Evolutionary conservation across 371 early-diverging fungal genomes (phyloP).

Genomic region (Mucor lusitanicus): DNA sequence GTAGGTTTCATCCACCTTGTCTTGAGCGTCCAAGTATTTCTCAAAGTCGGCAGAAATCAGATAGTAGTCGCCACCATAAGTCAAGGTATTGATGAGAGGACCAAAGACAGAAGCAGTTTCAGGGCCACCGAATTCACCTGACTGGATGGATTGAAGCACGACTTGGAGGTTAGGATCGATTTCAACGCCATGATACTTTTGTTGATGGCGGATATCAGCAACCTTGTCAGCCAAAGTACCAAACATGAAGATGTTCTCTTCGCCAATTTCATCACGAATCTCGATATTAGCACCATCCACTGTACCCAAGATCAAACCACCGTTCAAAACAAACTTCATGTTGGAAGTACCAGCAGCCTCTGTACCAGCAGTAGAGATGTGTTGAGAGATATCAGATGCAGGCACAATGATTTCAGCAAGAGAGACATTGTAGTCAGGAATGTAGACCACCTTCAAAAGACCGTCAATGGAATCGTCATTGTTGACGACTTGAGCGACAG

Average conservation of each 20-base stretch:
- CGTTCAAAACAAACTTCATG: constrained; percentile 97
- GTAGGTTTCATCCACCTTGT: constrained; percentile 75
- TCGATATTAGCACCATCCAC: constrained; percentile 94
- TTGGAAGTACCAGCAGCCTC: constrained; percentile 97
- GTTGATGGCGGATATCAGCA: constrained; percentile 85
- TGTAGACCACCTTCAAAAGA: constrained; percentile 87
- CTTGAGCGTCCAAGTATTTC: constrained; percentile 78
- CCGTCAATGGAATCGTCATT: constrained; percentile 73
- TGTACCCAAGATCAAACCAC: constrained; percentile 89
- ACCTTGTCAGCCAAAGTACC: constrained; percentile 86
- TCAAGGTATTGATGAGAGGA: constrained; percentile 77
- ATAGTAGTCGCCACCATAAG: constrained; percentile 86
- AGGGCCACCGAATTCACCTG: constrained; percentile 77
- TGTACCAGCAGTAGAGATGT: constrained; percentile 93
- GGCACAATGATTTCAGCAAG: constrained; percentile 90
- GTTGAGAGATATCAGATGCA: constrained; percentile 93
- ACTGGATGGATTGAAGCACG: constrained; percentile 75
- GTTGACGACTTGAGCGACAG: constrained; percentile 83
- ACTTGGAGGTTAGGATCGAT: constrained; percentile 75
- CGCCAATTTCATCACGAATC: constrained; percentile 90
- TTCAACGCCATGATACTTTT: constrained; percentile 71
- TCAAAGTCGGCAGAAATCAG: constrained; percentile 87
- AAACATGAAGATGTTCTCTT: constrained; percentile 93
- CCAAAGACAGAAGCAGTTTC: constrained; percentile 61
- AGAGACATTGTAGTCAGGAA: constrained; percentile 94